Evolutionary conservation across 371 early-diverging fungal genomes (phyloP), one percentile per base, ranked within the genome.

Genomic region (Lichtheimia corymbifera): DNA sequence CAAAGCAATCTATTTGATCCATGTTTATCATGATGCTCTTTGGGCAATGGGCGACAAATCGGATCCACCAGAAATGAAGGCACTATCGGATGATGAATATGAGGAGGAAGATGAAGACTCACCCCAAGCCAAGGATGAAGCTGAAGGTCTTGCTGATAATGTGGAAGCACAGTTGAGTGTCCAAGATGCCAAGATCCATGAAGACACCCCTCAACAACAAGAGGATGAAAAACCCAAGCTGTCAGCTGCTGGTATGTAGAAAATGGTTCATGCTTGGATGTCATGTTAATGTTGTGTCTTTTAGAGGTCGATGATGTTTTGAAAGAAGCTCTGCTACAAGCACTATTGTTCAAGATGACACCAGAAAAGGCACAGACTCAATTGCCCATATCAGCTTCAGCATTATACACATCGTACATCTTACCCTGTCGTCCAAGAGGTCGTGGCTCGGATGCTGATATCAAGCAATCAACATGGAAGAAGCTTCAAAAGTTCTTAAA

Each of bases 401-500:
- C 81, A 4, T 63, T 90, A 5, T 90, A 88, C 61, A 83, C 89
- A 1, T 70, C 78, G 0, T 88, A 87, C 47, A 73, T 91, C 53
- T 74, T 87, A 22, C 84, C 87, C 0, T 83, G 83, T 59, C 77
- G 87, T 30, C 89, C 90, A 0, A 56, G 58, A 0, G 84, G 76
- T 6, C 64, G 70, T 2, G 82, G 82, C 20, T 53, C 70, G 0
- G 84, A 86, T 44, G 76, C 86, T 0, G 91, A 91, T 55, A 81
- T 91, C 41, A 91, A 91, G 63, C 83, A 83, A 61, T 91, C 91
- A 5, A 83, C 81, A 47, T 88, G 83, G 83, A 91, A 91, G 65
- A 89, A 89, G 64, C 61, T 90, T 22, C 83, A 87, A 62, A 91
- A 89, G 64, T 91, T 90, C 64, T 68, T 89, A 45, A 91, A 89